These are phyloP conservation scores for Debaryomycetaceae sp. DNA, from an alignment of 1,139 yeast species.

Conservation along the genomic window DNA sequence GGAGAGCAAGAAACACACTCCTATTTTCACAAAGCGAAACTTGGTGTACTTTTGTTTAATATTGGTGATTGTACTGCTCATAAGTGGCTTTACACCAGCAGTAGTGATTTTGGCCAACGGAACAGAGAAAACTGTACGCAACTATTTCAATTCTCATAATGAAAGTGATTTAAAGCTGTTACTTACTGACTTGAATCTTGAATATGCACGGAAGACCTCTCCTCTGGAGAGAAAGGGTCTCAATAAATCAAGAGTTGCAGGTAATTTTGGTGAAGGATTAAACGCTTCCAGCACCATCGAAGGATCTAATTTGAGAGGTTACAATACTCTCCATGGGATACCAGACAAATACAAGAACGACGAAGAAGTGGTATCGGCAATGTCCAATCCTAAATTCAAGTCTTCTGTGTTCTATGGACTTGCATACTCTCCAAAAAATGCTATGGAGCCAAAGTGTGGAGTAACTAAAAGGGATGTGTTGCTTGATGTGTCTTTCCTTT, in stretches of 20 bases:
- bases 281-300: constrained; percentile 3
- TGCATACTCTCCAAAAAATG: constrained; percentile 56
- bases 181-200: constrained; percentile 4
- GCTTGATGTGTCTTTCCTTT: constrained; percentile 52
- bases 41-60: constrained; percentile 8
- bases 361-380: constrained; percentile 22
- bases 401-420: constrained; percentile 49
- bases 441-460: constrained; percentile 52
- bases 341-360: constrained; percentile 27
- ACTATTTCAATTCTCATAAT: constrained; percentile 12
- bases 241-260: neutral
- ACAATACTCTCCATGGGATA: constrained; percentile 20
- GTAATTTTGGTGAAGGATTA: neutral
- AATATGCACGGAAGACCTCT: neutral
- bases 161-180: constrained; percentile 6
- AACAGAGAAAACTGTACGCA: constrained; percentile 14
- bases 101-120: constrained; percentile 19
- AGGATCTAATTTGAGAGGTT: constrained; percentile 8
- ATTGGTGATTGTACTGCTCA: constrained; percentile 10
- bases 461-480: constrained; percentile 44
- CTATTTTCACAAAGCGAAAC: neutral
- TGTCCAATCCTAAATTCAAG: constrained; percentile 25
- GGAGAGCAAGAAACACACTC: neutral
- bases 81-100: constrained; percentile 20
- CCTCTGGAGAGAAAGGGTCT: neutral